Evolutionary conservation across 768 basidiomycete genomes (phyloP).

Genomic region (Antrodiella citrinella): DNA sequence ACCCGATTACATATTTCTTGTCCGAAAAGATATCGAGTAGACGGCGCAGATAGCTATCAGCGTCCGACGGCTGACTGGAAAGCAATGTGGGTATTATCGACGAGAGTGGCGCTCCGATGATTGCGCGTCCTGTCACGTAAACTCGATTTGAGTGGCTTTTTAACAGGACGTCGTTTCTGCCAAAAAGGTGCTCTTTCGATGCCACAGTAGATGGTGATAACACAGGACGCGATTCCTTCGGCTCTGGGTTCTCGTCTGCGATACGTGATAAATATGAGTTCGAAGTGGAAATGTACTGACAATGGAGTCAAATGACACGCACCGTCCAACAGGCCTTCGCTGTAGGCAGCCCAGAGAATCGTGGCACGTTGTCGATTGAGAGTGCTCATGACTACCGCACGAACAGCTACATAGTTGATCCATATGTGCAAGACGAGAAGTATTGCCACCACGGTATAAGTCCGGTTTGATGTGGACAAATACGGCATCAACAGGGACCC

Average conservation of each 20-base stretch:
- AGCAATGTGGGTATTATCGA: too few species aligned
- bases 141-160: constrained; percentile 23
- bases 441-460: constrained; percentile 41
- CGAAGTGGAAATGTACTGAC: neutral
- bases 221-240: neutral
- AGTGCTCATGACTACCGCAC: constrained; percentile 45
- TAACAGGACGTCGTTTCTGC: constrained; percentile 29
- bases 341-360: constrained; percentile 43
- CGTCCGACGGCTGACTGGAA: too few species aligned
- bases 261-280: neutral
- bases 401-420: constrained; percentile 55
- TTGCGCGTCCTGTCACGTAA: constrained; percentile 33
- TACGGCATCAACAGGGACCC: constrained; percentile 54
- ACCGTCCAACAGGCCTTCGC: constrained; percentile 9
- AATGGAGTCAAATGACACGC: neutral
- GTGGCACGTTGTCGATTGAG: constrained; percentile 53
- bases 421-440: constrained; percentile 47
- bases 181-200: constrained; percentile 37
- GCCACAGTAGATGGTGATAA: constrained; percentile 32
- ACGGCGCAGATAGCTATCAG: constrained; percentile 11
- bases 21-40: constrained; percentile 33
- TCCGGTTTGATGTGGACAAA: constrained; percentile 38
- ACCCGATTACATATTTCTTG: constrained; percentile 50
- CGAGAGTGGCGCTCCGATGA: constrained; percentile 42
- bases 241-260: neutral